Conservation (phyloP, 345 rosid genomes). For the Reutealis trisperma region DNA sequence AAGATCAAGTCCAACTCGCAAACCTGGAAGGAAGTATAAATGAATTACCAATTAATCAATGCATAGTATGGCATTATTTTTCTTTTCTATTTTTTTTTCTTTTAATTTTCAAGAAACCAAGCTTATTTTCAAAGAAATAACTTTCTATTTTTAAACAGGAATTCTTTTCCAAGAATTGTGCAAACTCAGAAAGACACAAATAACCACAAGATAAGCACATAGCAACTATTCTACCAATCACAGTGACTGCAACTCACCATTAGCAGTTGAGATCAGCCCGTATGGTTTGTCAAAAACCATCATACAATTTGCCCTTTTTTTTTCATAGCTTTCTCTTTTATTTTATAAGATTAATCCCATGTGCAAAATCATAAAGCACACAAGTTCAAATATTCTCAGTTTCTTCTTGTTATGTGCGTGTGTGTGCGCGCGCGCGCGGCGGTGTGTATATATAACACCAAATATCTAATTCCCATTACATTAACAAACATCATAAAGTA, state of each 20-base stretch:
- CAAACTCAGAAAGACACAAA: not conserved
- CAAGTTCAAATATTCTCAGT: not conserved
- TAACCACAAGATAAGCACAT: not conserved
- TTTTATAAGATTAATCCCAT: not conserved
- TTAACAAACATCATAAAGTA: not conserved
- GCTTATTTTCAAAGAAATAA: too few relatives aligned
- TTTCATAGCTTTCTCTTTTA: too few relatives aligned
- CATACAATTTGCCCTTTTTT: not conserved
- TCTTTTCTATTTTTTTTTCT: too few relatives aligned
- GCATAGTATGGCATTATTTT: not conserved
- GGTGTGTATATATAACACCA: too few relatives aligned
- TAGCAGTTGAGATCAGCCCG: not conserved
- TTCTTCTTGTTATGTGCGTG: too few relatives aligned
- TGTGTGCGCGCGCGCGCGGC: too few relatives aligned
- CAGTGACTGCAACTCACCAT: not conserved
- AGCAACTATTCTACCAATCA: not conserved
- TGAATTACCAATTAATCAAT: not conserved
- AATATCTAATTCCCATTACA: not conserved
- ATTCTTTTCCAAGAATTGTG: not conserved
- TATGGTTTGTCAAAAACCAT: not conserved
- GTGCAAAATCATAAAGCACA: not conserved
- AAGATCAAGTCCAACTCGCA: constrained; percentile 96
- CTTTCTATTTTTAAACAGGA: not conserved
- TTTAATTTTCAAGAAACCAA: too few relatives aligned
- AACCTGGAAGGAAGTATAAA: constrained; percentile 51